Evolutionary conservation across 495 filamentous ascomycete species (phyloP), one percentile per base, ranked within the genome.

Genomic region (Echria macrotheca): DNA sequence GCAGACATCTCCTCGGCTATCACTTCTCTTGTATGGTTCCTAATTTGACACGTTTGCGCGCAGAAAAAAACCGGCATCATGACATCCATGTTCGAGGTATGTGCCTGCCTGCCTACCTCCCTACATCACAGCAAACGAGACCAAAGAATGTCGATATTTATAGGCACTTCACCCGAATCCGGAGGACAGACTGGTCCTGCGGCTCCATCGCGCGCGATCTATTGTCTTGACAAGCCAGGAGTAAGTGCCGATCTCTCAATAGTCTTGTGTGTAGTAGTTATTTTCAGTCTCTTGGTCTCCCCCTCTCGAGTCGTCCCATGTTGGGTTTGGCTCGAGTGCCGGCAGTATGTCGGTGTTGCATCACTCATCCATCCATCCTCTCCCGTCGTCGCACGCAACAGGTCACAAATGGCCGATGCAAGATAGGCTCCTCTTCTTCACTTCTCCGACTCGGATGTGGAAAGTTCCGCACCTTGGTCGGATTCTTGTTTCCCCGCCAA

Each of bases 201-300:
- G 89, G 35, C 72, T 86, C 54, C 91, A 96, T 74, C 83, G 91
- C 28, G 90, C 91, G 40, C 81, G 86, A 36, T 87, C 84, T 25
- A 87, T 94, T 5, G 73, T 91, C 17, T 77, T 96, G 38, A 93
- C 89, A 4, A 71, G 80, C 12, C 71, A 82, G 53, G 93, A 98
- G 69, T 80, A 58, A 61, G 72, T 72, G 28, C 45, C 3, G 22
- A 8, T 47, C 43, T 57, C n/a, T n/a, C n/a, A n/a, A n/a, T n/a
- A n/a, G n/a, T n/a, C n/a, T n/a, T n/a, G n/a, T n/a, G n/a, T n/a
- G n/a, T n/a, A n/a, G n/a, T n/a, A 18, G 26, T 24, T 50, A 26
- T 44, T 44, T 48, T 44, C 25, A 32, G 42, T 32, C 21, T 21
- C 14, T 9, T 41, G 7, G 38, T 41, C 18, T 41, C 11, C 38